phyloP scores from a whole-genome alignment of 805 yeast species.

The Lachancea thermotolerans region DNA sequence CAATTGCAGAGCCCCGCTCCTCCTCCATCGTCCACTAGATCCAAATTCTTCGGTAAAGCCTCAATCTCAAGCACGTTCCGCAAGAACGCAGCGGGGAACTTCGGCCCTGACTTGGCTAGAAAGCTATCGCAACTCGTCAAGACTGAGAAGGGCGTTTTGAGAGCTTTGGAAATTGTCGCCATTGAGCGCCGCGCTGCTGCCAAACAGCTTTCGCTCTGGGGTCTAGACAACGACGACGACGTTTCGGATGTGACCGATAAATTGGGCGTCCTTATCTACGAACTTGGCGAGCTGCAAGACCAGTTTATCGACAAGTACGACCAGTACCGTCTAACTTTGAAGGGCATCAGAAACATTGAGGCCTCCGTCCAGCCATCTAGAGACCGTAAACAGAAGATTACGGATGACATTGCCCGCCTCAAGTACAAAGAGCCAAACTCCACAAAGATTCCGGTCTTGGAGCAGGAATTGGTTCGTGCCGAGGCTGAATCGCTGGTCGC shows the following conservation, averaged over 20 bases:
- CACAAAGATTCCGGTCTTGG: slow-evolving; percentile 89
- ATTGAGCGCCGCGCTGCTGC: slow-evolving; percentile 95
- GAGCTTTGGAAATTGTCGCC: slow-evolving; percentile 88
- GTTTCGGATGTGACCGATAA: slow-evolving; percentile 96
- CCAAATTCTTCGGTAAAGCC: slow-evolving; percentile 69
- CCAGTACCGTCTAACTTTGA: slow-evolving; percentile 92
- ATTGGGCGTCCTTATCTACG: slow-evolving; percentile 90
- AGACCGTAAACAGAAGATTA: slow-evolving; percentile 95
- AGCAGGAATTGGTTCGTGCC: slow-evolving; percentile 97
- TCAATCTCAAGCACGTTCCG: slow-evolving; percentile 65
- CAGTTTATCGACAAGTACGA: slow-evolving; percentile 97
- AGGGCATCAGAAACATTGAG: slow-evolving; percentile 92
- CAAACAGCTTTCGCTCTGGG: slow-evolving; percentile 94
- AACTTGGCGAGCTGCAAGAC: slow-evolving; percentile 96
- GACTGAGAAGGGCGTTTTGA: slow-evolving; percentile 93
- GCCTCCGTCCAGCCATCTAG: slow-evolving; percentile 97
- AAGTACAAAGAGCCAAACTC: slow-evolving; percentile 98
- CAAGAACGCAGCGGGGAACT: slow-evolving; percentile 80
- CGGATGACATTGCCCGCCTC: slow-evolving; percentile 95
- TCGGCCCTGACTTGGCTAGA: slow-evolving; percentile 92
- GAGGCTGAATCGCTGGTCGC: slow-evolving; percentile 99
- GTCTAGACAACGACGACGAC: slow-evolving; percentile 96
- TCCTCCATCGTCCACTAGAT: slow-evolving; percentile 67
- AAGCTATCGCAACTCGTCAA: slow-evolving; percentile 87
- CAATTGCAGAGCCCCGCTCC: slow-evolving; percentile 77